These are phyloP conservation scores for Verticillium klebahnii DNA, from an alignment of 2,329 filamentous ascomycete species.

Conservation along the genomic window DNA sequence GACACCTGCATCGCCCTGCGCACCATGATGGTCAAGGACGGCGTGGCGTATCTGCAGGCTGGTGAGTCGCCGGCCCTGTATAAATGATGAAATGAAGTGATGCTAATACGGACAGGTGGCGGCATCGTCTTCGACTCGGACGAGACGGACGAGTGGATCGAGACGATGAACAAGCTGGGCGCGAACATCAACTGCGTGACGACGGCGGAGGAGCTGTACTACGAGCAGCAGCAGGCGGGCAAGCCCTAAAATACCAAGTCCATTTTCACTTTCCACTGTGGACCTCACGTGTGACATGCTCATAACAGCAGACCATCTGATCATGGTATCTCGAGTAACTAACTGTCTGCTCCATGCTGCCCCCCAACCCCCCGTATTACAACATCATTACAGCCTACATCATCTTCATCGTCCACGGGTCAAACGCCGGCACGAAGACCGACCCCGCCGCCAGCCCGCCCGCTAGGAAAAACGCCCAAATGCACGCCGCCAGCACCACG, in stretches of 20 bases:
- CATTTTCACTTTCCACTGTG: neutral
- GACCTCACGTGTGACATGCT: too few relatives aligned
- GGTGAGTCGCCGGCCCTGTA: conserved; percentile 25
- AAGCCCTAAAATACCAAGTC: conserved; percentile 4
- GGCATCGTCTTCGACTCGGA: conserved; percentile 95
- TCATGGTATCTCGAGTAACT: too few relatives aligned
- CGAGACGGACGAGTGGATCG: conserved; percentile 89
- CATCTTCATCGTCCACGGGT: conserved; percentile 5
- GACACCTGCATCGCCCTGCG: conserved; percentile 77
- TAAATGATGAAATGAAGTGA: neutral
- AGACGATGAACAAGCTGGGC: conserved; percentile 88
- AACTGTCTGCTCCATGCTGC: too few relatives aligned
- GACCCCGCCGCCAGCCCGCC: conserved; percentile 15
- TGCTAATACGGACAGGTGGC: conserved; percentile 46
- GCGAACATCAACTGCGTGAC: conserved; percentile 88
- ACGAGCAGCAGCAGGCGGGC: conserved; percentile 25
- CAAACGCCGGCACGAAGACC: conserved; percentile 14
- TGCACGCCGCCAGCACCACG: conserved; percentile 19
- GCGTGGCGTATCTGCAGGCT: conserved; percentile 85
- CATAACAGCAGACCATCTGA: too few relatives aligned
- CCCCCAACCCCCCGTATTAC: neutral
- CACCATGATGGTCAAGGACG: conserved; percentile 93
- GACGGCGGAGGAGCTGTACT: conserved; percentile 68
- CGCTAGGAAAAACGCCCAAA: conserved; percentile 21
- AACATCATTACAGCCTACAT: neutral